Conservation (phyloP, 495 filamentous ascomycete species). For the Coniosporium apollinis region DNA sequence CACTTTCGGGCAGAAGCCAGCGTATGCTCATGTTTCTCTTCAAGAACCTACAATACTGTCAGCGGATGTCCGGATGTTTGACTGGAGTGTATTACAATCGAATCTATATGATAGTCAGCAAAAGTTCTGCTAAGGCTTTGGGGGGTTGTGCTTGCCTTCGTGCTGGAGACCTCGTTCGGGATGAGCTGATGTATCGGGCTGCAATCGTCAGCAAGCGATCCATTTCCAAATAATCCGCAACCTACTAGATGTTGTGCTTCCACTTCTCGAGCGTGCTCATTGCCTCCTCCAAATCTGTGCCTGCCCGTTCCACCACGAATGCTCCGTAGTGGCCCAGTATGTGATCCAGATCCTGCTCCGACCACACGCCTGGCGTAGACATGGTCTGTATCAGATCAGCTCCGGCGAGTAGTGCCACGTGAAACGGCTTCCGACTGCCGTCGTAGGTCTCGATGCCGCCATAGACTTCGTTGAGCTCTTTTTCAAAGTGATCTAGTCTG, state of each 20-base stretch:
- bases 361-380: constrained; percentile 63
- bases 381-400: constrained; percentile 53
- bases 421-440: constrained; percentile 38
- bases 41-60: no score
- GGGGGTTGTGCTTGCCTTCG: constrained; percentile 30
- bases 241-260: constrained; percentile 72
- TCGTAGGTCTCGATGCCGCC: constrained; percentile 52
- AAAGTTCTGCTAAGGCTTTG: background rate
- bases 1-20: constrained; percentile 44
- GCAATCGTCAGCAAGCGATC: no score
- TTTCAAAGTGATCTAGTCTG: constrained; percentile 75
- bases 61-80: no score
- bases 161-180: constrained; percentile 77
- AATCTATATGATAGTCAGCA: constrained; percentile 38
- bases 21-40: constrained; percentile 64
- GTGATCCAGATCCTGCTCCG: constrained; percentile 61
- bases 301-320: constrained; percentile 77
- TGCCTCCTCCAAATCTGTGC: constrained; percentile 69
- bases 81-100: no score
- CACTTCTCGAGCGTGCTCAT: constrained; percentile 34
- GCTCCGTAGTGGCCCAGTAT: constrained; percentile 76
- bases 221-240: no score
- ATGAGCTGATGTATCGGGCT: constrained; percentile 79
- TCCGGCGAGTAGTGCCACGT: constrained; percentile 59
- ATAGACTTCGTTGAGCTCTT: constrained; percentile 69